Percentiles rank a stretch among this genome's conserved stretches.
Conservation (phyloP, 2,329 filamentous ascomycete genomes). For the Proliferodiscus dingleyae region DNA sequence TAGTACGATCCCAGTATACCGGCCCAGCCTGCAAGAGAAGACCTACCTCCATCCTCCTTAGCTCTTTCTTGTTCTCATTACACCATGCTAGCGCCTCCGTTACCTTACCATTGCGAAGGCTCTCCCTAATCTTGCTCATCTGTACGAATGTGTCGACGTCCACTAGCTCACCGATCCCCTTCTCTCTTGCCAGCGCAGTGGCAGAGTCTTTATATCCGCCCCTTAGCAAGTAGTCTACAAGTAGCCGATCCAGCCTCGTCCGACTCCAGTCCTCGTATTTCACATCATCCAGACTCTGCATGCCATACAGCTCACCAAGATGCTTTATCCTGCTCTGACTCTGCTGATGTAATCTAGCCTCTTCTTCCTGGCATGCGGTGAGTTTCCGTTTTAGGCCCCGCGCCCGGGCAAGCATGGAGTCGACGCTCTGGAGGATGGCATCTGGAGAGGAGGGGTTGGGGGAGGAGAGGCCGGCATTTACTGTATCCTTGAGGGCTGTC, state of each 20-base stretch:
- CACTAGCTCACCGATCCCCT: slow-evolving; percentile 73
- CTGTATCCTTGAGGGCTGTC: slow-evolving; percentile 56
- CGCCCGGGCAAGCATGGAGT: slow-evolving; percentile 80
- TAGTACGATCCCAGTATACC: not conserved
- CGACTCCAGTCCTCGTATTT: slow-evolving; percentile 91
- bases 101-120: slow-evolving; percentile 65
- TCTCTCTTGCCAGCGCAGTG: slow-evolving; percentile 66
- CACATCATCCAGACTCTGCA: slow-evolving; percentile 80
- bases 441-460: slow-evolving; percentile 58
- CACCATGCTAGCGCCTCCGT: slow-evolving; percentile 85
- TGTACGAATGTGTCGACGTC: slow-evolving; percentile 84
- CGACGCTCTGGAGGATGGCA: slow-evolving; percentile 74
- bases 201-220: slow-evolving; percentile 79
- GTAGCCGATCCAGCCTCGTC: slow-evolving; percentile 70
- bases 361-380: slow-evolving; percentile 69
- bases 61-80: slow-evolving; percentile 83
- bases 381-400: slow-evolving; percentile 87
- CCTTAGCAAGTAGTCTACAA: slow-evolving; percentile 89
- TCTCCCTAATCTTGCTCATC: slow-evolving; percentile 72
- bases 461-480: slow-evolving; percentile 32
- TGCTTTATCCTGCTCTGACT: slow-evolving; percentile 73
- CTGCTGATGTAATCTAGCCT: slow-evolving; percentile 69
- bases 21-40: too few relatives aligned
- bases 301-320: slow-evolving; percentile 72
- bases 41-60: slow-evolving; percentile 78